A percentile compares a stretch with the other conserved stretches of the same genome.
Evolutionary conservation across 257 asterid species (phyloP).

Genomic region (Solanum arcanum): DNA sequence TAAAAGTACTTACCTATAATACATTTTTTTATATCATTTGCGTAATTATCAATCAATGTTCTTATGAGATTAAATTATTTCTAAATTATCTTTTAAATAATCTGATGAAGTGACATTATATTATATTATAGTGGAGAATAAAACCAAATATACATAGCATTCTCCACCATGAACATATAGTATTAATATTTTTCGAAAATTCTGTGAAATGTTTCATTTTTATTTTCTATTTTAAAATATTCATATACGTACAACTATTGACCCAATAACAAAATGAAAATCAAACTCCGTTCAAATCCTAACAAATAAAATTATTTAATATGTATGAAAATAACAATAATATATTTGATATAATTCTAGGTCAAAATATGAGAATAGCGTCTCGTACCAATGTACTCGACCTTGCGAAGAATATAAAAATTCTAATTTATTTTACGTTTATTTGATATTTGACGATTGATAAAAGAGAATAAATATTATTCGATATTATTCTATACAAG

Average conservation of each 20-base stretch:
- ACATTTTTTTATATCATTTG: neutral
- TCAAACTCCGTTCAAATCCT: neutral
- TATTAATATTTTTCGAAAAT: neutral
- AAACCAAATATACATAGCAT: neutral
- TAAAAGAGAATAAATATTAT: no score
- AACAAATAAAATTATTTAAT: no score
- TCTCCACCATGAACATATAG: neutral
- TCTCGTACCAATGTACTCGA: neutral
- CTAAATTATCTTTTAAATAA: no score
- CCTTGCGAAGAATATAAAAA: no score
- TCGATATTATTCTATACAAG: no score
- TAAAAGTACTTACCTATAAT: no score
- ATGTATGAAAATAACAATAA: accelerated
- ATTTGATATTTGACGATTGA: neutral
- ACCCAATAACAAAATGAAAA: neutral
- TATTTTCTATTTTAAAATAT: neutral
- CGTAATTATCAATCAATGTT: neutral
- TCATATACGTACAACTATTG: neutral
- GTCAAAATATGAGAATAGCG: no score
- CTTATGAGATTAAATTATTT: neutral
- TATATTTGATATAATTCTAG: no score
- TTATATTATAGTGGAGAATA: neutral
- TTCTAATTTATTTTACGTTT: no score
- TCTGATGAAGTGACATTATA: neutral
- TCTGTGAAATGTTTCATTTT: neutral